These are phyloP conservation scores for Cryptococcus depauperatus DNA, from an alignment of 1,284 basidiomycete species.

Conservation along the genomic window DNA sequence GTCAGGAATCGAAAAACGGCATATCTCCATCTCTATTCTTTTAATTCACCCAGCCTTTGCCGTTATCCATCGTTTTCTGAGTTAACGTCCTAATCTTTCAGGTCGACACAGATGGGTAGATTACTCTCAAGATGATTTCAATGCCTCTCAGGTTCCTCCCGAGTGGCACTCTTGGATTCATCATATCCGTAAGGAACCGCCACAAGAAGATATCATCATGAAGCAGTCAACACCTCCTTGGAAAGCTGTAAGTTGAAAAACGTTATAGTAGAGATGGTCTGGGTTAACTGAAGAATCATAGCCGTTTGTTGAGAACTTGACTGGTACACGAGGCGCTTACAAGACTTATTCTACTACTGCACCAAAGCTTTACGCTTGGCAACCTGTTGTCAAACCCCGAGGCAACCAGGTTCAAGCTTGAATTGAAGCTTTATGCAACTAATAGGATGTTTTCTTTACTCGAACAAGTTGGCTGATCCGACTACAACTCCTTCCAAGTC, in stretches of 20 bases:
- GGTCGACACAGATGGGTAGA: conserved; percentile 93
- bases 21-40: neutral
- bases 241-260: conserved; percentile 61
- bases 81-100: conserved; percentile 30
- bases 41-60: neutral
- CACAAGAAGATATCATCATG: conserved; percentile 64
- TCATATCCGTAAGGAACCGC: conserved; percentile 78
- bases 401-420: conserved; percentile 1
- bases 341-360: conserved; percentile 75
- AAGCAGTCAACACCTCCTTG: conserved; percentile 63
- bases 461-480: too few relatives aligned
- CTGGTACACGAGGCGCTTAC: conserved; percentile 82
- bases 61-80: neutral
- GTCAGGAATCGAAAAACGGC: neutral
- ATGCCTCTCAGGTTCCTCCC: conserved; percentile 80
- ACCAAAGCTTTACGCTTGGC: conserved; percentile 75
- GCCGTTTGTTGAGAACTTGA: conserved; percentile 78
- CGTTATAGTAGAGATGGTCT: neutral
- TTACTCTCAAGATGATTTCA: conserved; percentile 76
- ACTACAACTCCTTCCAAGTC: too few relatives aligned
- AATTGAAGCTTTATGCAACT: too few relatives aligned
- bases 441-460: too few relatives aligned
- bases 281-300: conserved; percentile 31
- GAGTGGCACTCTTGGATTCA: conserved; percentile 93
- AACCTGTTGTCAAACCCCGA: conserved; percentile 57